A percentile compares a stretch with the other conserved stretches of the same genome.
phyloP scores from a whole-genome alignment of 1,139 yeast species.

The Meyerozyma carpophila region DNA sequence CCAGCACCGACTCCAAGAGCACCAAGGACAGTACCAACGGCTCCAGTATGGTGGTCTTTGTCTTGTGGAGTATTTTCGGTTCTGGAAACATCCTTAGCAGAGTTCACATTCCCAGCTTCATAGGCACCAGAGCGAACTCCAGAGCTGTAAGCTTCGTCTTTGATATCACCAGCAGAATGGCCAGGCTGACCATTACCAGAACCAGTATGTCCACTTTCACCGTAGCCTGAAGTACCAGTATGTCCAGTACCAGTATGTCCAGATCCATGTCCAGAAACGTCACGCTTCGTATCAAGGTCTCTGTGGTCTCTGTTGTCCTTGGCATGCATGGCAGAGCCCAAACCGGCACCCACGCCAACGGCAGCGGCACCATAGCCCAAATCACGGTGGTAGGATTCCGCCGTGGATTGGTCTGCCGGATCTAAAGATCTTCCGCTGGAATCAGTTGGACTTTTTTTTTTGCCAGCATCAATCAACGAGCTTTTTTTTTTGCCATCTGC shows the following conservation, averaged over 20 bases:
- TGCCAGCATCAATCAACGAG: not conserved
- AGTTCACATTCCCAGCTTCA: not conserved
- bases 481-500: constrained; percentile 1
- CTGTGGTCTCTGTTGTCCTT: not conserved
- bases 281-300: not conserved
- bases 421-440: not conserved
- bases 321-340: not conserved
- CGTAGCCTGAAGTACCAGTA: not conserved
- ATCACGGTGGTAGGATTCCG: not conserved
- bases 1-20: constrained; percentile 3
- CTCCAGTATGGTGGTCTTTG: not conserved
- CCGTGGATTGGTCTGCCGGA: not conserved
- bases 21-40: constrained; percentile 3
- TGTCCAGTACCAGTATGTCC: too few relatives aligned
- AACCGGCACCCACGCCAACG: constrained; percentile 1
- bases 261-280: too few relatives aligned
- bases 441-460: constrained; percentile 1
- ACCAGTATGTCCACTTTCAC: not conserved
- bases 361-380: constrained; percentile 1
- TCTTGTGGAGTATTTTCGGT: not conserved
- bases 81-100: not conserved
- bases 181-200: too few relatives aligned
- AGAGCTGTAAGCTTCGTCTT: not conserved
- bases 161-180: not conserved
- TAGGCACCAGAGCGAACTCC: not conserved